Evolutionary conservation across 2,329 filamentous ascomycete genomes (phyloP).

Genomic region (Ophiostoma pallidulum): DNA sequence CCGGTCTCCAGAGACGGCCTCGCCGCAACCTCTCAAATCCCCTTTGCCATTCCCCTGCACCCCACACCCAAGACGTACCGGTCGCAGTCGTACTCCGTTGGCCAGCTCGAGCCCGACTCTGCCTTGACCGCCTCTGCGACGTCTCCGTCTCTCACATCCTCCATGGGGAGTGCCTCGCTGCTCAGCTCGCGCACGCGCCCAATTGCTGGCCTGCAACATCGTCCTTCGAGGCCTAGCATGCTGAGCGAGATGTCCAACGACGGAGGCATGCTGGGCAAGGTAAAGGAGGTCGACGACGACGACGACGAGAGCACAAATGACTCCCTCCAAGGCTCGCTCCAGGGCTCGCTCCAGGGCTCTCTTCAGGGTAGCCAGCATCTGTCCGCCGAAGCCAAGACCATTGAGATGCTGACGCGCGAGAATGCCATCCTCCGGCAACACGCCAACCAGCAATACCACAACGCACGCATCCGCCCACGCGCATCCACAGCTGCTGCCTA

Average conservation of each 20-base stretch:
- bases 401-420: slow-evolving; percentile 53
- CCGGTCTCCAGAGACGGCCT: slow-evolving; percentile 41
- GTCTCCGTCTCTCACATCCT: slow-evolving; percentile 23
- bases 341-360: no score
- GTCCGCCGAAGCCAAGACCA: slow-evolving; percentile 49
- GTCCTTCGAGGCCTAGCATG: slow-evolving; percentile 70
- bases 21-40: slow-evolving; percentile 53
- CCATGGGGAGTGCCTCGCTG: slow-evolving; percentile 38
- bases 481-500: slow-evolving; percentile 48
- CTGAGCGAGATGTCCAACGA: slow-evolving; percentile 62
- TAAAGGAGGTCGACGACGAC: slow-evolving; percentile 62
- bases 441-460: slow-evolving; percentile 41
- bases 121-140: slow-evolving; percentile 4
- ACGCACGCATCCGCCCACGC: slow-evolving; percentile 45
- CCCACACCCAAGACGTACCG: slow-evolving; percentile 88
- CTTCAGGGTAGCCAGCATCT: slow-evolving; percentile 42
- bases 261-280: slow-evolving; percentile 52
- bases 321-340: slow-evolving; percentile 44
- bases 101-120: slow-evolving; percentile 68
- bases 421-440: slow-evolving; percentile 53
- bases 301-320: slow-evolving; percentile 48
- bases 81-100: slow-evolving; percentile 94
- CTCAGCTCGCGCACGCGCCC: slow-evolving; percentile 42
- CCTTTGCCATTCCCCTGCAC: slow-evolving; percentile 79
- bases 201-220: slow-evolving; percentile 62